A percentile compares a stretch with the other conserved stretches of the same genome.
phyloP scores from a whole-genome alignment of 1,284 basidiomycete genomes.

The Sparassis latifolia region DNA sequence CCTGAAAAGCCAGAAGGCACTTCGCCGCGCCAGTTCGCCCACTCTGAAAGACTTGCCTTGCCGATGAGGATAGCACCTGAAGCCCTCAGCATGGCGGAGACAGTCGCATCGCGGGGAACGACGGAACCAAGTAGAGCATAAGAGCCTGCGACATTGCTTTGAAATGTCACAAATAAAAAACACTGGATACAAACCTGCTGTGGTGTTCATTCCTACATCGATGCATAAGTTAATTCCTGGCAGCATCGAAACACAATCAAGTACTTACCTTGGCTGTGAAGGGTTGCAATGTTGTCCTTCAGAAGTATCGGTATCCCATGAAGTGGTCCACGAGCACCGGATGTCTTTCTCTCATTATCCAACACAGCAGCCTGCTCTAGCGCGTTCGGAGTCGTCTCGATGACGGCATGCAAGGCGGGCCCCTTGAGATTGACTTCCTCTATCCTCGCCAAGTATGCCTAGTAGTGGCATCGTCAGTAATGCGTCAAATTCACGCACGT shows the following conservation, averaged over 20 bases:
- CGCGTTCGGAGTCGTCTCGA: slow-evolving; percentile 59
- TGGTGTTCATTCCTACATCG: slow-evolving; percentile 56
- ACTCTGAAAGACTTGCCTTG: slow-evolving; percentile 64
- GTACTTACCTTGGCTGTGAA: slow-evolving; percentile 25
- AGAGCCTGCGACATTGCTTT: slow-evolving; percentile 42
- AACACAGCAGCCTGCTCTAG: slow-evolving; percentile 44
- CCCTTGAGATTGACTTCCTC: slow-evolving; percentile 65
- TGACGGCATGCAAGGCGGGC: slow-evolving; percentile 51
- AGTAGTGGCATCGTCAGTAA: no score
- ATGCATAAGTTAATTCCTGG: not conserved
- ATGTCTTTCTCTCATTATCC: slow-evolving; percentile 44
- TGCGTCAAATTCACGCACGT: not conserved
- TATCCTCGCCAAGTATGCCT: slow-evolving; percentile 68
- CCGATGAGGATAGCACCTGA: slow-evolving; percentile 68
- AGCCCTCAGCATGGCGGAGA: slow-evolving; percentile 50
- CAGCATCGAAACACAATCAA: not conserved
- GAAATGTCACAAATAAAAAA: not conserved
- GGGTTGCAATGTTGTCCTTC: slow-evolving; percentile 63
- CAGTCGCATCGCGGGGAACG: slow-evolving; percentile 56
- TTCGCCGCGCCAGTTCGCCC: slow-evolving; percentile 51
- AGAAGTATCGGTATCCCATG: slow-evolving; percentile 70
- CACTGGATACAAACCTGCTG: slow-evolving; percentile 26
- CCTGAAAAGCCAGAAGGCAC: slow-evolving; percentile 60
- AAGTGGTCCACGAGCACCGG: slow-evolving; percentile 43
- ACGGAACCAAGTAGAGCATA: slow-evolving; percentile 51